A percentile compares a stretch with the other conserved stretches of the same genome.
Evolutionary conservation across 106 monocot species (phyloP).

Genomic region (Allium cepa): DNA sequence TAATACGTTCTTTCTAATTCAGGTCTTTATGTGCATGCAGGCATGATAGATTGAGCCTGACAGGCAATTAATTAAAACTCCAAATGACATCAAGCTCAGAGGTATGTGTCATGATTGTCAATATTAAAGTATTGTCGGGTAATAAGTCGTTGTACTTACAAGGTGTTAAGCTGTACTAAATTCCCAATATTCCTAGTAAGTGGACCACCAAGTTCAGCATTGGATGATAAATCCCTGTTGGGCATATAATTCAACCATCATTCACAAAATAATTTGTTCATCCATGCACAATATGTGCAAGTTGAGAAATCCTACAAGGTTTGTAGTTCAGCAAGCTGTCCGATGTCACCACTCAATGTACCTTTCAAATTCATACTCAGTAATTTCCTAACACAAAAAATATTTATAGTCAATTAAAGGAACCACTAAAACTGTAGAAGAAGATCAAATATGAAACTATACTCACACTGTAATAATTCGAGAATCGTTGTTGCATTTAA

Average conservation of each 20-base stretch:
- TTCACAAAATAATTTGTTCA: background rate
- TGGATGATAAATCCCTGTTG: slow-evolving; percentile 14
- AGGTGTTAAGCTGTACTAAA: slow-evolving; percentile 5
- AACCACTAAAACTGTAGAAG: background rate
- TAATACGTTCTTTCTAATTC: too few species aligned
- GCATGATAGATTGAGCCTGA: too few species aligned
- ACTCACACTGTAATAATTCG: slow-evolving; percentile 61
- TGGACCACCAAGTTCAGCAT: slow-evolving; percentile 12
- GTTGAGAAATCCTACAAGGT: slow-evolving; percentile 37
- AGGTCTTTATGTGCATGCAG: too few species aligned
- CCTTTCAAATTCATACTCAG: slow-evolving; percentile 55
- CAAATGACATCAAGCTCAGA: too few species aligned
- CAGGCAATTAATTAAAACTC: too few species aligned
- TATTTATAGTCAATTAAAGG: background rate
- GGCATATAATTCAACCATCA: slow-evolving; percentile 2
- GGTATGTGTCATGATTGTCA: too few species aligned
- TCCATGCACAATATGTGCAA: too few species aligned
- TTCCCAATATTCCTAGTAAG: slow-evolving; percentile 14
- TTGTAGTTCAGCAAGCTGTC: slow-evolving; percentile 38
- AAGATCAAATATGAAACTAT: background rate
- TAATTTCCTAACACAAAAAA: slow-evolving; percentile 36
- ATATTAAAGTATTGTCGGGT: too few species aligned
- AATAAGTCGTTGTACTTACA: slow-evolving; percentile 1
- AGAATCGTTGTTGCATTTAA: slow-evolving; percentile 24
- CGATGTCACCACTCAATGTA: slow-evolving; percentile 45